These are phyloP conservation scores for Setaria viridis DNA, from an alignment of 202 grass and related monocot species.

Conservation along the genomic window DNA sequence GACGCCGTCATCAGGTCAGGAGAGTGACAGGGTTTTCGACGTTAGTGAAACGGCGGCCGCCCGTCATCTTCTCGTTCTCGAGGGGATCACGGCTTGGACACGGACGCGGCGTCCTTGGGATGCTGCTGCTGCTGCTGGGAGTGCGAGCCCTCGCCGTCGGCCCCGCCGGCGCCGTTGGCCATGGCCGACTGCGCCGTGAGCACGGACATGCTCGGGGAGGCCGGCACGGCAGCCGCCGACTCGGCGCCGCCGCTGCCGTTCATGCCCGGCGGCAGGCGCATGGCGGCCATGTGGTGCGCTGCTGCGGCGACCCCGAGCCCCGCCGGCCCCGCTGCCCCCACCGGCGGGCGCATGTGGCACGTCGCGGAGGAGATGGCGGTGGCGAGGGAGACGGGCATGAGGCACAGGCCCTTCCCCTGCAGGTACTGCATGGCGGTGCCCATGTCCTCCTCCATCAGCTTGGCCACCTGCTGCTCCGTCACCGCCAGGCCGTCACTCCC, in stretches of 20 bases:
- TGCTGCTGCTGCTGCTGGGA: constrained; percentile 22
- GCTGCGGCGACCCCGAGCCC: background rate
- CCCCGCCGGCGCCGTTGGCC: constrained; percentile 52
- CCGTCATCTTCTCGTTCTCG: background rate
- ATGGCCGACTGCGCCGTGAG: constrained; percentile 75
- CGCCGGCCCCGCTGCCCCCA: background rate
- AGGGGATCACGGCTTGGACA: constrained; percentile 53
- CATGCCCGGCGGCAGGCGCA: constrained; percentile 33
- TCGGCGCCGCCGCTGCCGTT: constrained; percentile 33
- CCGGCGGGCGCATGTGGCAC: constrained; percentile 51
- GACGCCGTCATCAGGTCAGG: constrained; percentile 31
- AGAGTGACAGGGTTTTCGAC: constrained; percentile 9
- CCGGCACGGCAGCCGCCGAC: constrained; percentile 30
- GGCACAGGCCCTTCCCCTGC: constrained; percentile 71
- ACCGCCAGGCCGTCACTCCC: constrained; percentile 54
- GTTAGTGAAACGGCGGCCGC: constrained; percentile 1
- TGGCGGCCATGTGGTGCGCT: constrained; percentile 55
- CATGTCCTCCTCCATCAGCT: constrained; percentile 79
- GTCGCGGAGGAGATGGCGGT: constrained; percentile 66
- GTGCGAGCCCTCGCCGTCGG: constrained; percentile 36
- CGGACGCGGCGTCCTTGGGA: constrained; percentile 68
- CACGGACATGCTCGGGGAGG: constrained; percentile 75
- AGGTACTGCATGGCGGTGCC: constrained; percentile 79
- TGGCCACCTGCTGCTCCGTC: constrained; percentile 73
- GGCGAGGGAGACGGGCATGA: constrained; percentile 73